Conservation (phyloP, 1,139 yeast genomes). For the Candida freyschussii region DNA sequence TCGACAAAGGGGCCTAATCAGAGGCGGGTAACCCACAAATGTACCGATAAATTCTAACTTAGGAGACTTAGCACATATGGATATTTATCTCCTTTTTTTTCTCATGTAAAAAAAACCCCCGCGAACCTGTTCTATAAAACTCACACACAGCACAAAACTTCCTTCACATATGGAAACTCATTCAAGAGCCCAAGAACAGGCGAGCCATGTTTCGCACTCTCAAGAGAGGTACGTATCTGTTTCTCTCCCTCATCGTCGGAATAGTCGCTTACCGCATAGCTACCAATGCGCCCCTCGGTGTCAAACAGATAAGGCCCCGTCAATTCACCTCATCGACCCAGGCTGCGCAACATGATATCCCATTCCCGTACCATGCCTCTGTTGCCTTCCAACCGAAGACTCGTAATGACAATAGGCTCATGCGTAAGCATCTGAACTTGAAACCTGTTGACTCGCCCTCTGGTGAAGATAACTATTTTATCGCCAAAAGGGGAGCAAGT, state of each 20-base stretch:
- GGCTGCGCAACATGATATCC: slow-evolving; percentile 10
- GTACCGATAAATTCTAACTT: too few species aligned
- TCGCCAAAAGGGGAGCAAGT: slow-evolving; percentile 35
- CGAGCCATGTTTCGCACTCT: slow-evolving; percentile 20
- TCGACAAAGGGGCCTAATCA: slow-evolving; percentile 1
- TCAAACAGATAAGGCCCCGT: slow-evolving; percentile 5
- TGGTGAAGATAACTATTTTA: slow-evolving; percentile 86
- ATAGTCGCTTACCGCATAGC: slow-evolving; percentile 22
- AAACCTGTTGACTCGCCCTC: slow-evolving; percentile 45
- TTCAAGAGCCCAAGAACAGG: too few species aligned
- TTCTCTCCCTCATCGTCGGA: slow-evolving; percentile 11
- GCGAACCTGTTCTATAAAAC: too few species aligned
- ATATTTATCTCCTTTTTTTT: too few species aligned
- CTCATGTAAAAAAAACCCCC: too few species aligned
- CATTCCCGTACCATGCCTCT: slow-evolving; percentile 46
- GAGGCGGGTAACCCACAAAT: not conserved
- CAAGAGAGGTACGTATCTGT: slow-evolving; percentile 23
- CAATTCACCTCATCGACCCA: slow-evolving; percentile 9
- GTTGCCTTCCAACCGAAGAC: slow-evolving; percentile 75
- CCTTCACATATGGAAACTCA: too few species aligned
- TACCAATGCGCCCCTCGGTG: slow-evolving; percentile 5
- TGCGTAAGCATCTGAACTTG: slow-evolving; percentile 30
- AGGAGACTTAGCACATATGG: too few species aligned
- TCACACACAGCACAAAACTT: too few species aligned
- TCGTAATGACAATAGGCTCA: slow-evolving; percentile 41